Conservation (phyloP, 1,284 basidiomycete genomes). For the Boletus austroedulis region DNA sequence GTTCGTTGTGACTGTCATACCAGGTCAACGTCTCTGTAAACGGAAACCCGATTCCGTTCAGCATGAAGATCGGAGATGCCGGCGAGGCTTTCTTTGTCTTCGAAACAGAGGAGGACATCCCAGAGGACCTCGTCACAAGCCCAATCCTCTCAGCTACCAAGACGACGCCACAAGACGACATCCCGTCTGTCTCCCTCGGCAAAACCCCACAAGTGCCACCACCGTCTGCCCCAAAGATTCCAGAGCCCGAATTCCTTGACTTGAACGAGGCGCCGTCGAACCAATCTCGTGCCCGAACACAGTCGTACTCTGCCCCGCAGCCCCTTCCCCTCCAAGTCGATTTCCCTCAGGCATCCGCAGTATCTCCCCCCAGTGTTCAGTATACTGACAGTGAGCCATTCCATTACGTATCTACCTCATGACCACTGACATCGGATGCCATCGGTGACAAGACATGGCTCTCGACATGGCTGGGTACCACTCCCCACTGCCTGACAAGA, state of each 20-base stretch:
- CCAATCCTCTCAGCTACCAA: slow-evolving; percentile 75
- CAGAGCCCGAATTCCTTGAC: slow-evolving; percentile 34
- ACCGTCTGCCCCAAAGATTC: slow-evolving; percentile 34
- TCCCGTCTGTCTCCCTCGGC: slow-evolving; percentile 22
- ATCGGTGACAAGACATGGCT: slow-evolving; percentile 48
- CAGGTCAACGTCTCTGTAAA: slow-evolving; percentile 84
- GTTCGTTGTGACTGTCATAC: background rate
- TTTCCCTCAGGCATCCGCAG: slow-evolving; percentile 24
- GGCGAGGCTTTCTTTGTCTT: slow-evolving; percentile 99
- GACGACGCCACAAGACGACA: slow-evolving; percentile 37
- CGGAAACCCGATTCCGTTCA: slow-evolving; percentile 80
- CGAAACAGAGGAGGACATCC: slow-evolving; percentile 93
- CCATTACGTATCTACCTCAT: slow-evolving; percentile 29
- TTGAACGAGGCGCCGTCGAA: slow-evolving; percentile 20
- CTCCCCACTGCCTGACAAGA: slow-evolving; percentile 36
- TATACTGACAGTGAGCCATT: slow-evolving; percentile 58
- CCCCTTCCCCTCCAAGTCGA: slow-evolving; percentile 25
- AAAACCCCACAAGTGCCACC: slow-evolving; percentile 15
- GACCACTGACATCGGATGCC: slow-evolving; percentile 4
- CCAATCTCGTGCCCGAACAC: slow-evolving; percentile 24
- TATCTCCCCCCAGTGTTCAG: slow-evolving; percentile 61
- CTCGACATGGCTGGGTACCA: slow-evolving; percentile 71
- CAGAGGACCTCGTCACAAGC: slow-evolving; percentile 90
- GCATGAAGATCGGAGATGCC: slow-evolving; percentile 98
- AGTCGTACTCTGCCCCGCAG: slow-evolving; percentile 31